Evolutionary conservation across 345 rosid species (phyloP).

Genomic region (Brassica cretica): DNA sequence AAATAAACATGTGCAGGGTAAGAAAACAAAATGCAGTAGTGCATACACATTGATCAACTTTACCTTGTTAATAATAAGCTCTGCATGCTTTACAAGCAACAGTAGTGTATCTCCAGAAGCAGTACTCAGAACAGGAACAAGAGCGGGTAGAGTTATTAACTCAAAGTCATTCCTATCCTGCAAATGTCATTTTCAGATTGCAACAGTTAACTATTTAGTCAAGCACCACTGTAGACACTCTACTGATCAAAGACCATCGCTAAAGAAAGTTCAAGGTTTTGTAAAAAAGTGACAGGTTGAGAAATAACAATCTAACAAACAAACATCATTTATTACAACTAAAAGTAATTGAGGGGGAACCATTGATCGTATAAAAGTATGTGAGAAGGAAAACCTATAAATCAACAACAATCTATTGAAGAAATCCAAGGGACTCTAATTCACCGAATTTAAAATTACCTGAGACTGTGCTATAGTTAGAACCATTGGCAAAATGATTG

Average conservation of each 20-base stretch:
- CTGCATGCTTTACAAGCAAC: constrained; percentile 88
- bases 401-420: constrained; percentile 12
- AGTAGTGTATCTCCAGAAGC: constrained; percentile 92
- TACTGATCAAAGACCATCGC: constrained; percentile 4
- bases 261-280: neutral
- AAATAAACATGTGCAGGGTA: neutral
- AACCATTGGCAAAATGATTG: constrained; percentile 96
- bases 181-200: constrained; percentile 29
- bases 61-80: constrained; percentile 89
- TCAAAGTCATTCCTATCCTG: constrained; percentile 92
- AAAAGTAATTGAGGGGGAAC: neutral
- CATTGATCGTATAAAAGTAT: neutral
- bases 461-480: constrained; percentile 93
- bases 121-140: constrained; percentile 82
- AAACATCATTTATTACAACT: neutral
- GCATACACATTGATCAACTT: constrained; percentile 17
- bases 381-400: neutral
- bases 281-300: neutral
- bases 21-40: constrained; percentile 9
- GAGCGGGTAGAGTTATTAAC: constrained; percentile 89
- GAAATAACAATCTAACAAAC: neutral
- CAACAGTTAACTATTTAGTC: constrained; percentile 13
- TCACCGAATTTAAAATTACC: constrained; percentile 43
- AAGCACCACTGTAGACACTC: neutral
- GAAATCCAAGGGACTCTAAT: neutral